A percentile compares a stretch with the other conserved stretches of the same genome.
Evolutionary conservation across 257 asterid genomes (phyloP).

Genomic region (Solanum clarkiae): DNA sequence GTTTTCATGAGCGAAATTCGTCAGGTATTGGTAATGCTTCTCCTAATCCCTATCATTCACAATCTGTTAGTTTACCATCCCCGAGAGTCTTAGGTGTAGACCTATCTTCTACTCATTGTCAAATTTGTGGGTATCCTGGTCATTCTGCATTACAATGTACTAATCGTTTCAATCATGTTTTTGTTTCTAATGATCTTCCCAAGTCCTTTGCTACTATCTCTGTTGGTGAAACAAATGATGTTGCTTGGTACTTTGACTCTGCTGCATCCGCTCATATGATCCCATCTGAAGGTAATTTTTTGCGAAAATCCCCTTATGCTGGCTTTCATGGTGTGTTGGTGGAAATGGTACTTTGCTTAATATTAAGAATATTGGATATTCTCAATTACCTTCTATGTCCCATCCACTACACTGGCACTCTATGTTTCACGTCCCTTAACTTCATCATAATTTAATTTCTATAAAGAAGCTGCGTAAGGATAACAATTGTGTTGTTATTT

Average conservation of each 20-base stretch:
- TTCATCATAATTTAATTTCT: neutral
- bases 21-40: too few species aligned
- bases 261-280: neutral
- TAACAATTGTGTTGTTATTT: neutral
- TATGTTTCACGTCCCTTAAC: neutral
- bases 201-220: neutral
- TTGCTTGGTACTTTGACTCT: neutral
- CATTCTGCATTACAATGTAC: too few species aligned
- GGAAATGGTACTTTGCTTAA: neutral
- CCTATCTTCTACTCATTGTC: too few species aligned
- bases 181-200: neutral
- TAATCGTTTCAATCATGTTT: neutral
- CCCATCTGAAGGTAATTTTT: neutral
- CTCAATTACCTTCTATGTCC: neutral
- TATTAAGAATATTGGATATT: neutral
- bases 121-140: too few species aligned
- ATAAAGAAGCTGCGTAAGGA: neutral
- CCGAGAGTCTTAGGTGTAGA: too few species aligned
- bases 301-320: neutral
- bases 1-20: too few species aligned
- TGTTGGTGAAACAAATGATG: neutral
- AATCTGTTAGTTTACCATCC: too few species aligned
- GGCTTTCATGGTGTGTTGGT: neutral
- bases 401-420: neutral
- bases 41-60: too few species aligned